These are phyloP conservation scores for Basidioascus undulatus DNA, from an alignment of 768 basidiomycete species.

Conservation along the genomic window DNA sequence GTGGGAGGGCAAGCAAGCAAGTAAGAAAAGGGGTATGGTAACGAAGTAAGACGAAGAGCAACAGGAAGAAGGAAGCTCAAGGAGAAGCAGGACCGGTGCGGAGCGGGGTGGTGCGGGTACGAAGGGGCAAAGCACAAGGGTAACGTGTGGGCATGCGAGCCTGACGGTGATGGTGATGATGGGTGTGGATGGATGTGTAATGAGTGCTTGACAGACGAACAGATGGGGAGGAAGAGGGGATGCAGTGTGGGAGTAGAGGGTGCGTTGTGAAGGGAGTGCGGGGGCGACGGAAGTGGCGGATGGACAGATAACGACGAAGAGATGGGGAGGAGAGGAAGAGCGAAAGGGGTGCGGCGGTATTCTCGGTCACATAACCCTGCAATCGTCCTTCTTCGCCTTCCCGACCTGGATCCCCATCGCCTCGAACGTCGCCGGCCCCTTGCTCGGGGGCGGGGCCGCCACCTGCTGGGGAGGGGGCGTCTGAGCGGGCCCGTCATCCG, in stretches of 20 bases:
- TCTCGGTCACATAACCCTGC: slow-evolving; percentile 49
- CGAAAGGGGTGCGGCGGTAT: not conserved
- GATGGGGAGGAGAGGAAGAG: not conserved
- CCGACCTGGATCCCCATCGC: slow-evolving; percentile 77
- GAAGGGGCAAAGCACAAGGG: not conserved
- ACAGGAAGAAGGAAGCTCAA: too few species aligned
- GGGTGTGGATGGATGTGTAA: not conserved
- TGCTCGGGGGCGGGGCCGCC: slow-evolving; percentile 11
- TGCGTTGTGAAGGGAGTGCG: not conserved
- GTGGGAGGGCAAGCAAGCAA: too few species aligned
- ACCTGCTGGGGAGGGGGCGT: not conserved
- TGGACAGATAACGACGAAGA: not conserved
- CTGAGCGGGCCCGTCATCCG: slow-evolving; percentile 2
- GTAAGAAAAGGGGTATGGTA: too few species aligned
- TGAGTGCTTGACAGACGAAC: not conserved
- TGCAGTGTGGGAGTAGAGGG: not conserved
- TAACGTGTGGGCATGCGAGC: not conserved
- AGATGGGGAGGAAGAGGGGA: not conserved
- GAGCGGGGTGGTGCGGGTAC: too few species aligned
- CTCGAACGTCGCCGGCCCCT: slow-evolving; percentile 53
- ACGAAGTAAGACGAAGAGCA: too few species aligned
- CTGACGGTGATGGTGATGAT: not conserved
- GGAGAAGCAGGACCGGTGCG: too few species aligned
- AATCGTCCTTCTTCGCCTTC: slow-evolving; percentile 57
- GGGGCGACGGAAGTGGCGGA: not conserved